Conservation (phyloP, 805 yeast genomes). For the Cyberlindnera petersonii region DNA sequence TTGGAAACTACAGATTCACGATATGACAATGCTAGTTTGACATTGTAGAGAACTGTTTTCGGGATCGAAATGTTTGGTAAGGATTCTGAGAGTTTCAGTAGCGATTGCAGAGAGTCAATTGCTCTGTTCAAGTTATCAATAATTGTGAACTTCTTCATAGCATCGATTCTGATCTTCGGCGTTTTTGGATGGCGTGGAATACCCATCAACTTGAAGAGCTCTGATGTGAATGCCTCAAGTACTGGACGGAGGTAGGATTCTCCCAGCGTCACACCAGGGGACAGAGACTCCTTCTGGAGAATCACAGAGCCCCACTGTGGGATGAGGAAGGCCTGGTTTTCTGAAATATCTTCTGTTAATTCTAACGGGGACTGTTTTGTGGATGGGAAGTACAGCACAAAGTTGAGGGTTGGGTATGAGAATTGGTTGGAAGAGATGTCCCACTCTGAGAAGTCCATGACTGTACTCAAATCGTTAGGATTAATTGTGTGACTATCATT, state of each 20-base stretch:
- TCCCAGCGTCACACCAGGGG: conserved; percentile 30
- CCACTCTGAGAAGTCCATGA: conserved; percentile 86
- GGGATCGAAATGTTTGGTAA: conserved; percentile 85
- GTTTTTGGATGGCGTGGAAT: conserved; percentile 56
- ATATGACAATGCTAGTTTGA: conserved; percentile 44
- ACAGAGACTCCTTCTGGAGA: conserved; percentile 36
- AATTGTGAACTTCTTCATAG: conserved; percentile 56
- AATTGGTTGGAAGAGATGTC: conserved; percentile 53
- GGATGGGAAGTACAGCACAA: conserved; percentile 64
- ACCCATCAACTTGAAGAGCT: conserved; percentile 70
- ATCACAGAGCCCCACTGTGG: conserved; percentile 83
- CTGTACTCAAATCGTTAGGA: conserved; percentile 59
- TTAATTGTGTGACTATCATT: conserved; percentile 33
- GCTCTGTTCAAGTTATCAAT: conserved; percentile 58
- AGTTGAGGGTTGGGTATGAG: conserved; percentile 65
- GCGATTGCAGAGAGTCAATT: conserved; percentile 66
- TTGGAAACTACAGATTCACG: conserved; percentile 30
- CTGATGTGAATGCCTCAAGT: conserved; percentile 68
- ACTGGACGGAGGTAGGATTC: conserved; percentile 49
- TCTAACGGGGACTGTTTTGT: conserved; percentile 44
- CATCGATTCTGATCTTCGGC: conserved; percentile 60
- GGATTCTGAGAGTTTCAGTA: conserved; percentile 62
- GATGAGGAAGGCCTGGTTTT: conserved; percentile 46
- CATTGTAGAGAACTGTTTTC: conserved; percentile 56
- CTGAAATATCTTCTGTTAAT: conserved; percentile 17